Conservation (phyloP, 208 protist species). For the Trypanosoma boissoni region DNA sequence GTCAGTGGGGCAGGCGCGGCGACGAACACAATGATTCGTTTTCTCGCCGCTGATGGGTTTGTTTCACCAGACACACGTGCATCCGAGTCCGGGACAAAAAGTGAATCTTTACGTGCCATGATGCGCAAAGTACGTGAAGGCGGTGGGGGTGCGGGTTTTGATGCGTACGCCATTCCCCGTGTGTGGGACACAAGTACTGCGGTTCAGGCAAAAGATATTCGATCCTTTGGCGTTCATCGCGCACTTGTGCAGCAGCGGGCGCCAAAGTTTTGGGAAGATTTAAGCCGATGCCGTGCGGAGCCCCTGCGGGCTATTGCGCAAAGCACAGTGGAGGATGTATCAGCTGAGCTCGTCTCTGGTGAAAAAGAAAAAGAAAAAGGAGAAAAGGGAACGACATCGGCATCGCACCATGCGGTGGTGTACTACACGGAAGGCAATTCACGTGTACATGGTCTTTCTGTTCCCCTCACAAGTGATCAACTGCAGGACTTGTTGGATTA, state of each 20-base stretch:
- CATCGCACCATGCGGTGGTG: conserved; percentile 23
- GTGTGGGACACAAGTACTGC: conserved; percentile 30
- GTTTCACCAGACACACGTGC: conserved; percentile 36
- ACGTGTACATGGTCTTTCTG: conserved; percentile 53
- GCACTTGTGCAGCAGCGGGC: conserved; percentile 68
- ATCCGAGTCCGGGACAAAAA: conserved; percentile 12
- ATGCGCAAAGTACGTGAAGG: conserved; percentile 38
- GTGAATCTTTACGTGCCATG: conserved; percentile 24
- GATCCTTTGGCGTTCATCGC: conserved; percentile 53
- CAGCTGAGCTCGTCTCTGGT: background rate
- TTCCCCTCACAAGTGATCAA: conserved; percentile 46
- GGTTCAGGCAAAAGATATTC: conserved; percentile 9
- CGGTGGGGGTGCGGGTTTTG: conserved; percentile 30
- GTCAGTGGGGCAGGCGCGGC: conserved; percentile 57
- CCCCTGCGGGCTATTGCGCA: background rate
- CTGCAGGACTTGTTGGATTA: conserved; percentile 63
- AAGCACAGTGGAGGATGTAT: background rate
- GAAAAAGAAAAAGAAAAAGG: no score
- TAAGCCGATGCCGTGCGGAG: conserved; percentile 54
- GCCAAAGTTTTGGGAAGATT: conserved; percentile 51
- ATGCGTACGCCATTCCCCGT: conserved; percentile 37
- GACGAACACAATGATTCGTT: conserved; percentile 71
- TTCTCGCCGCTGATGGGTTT: conserved; percentile 81
- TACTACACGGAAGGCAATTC: conserved; percentile 73
- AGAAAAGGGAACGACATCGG: no score